Conservation (phyloP, 441 rosid species). For the Erodium texanum region DNA sequence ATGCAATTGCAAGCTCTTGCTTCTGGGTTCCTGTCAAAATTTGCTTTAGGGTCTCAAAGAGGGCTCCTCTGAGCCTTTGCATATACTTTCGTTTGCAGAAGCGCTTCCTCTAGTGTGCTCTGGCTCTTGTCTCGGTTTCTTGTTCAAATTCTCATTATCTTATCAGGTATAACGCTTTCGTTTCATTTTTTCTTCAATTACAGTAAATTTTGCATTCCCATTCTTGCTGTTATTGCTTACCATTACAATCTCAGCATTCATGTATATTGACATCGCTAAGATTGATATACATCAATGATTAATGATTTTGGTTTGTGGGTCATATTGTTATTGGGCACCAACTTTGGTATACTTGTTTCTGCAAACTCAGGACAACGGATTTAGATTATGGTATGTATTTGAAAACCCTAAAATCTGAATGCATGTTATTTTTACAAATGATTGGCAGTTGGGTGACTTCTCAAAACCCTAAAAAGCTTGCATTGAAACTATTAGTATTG, state of each 20-base stretch:
- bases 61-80: neutral
- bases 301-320: neutral
- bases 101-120: neutral
- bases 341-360: neutral
- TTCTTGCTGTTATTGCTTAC: neutral
- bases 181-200: neutral
- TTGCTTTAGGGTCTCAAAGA: neutral
- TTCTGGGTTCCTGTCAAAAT: neutral
- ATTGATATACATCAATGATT: neutral
- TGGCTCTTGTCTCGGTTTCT: neutral
- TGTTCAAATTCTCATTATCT: neutral
- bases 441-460: slow-evolving; percentile 1
- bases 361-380: neutral
- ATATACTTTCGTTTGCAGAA: slow-evolving; percentile 2
- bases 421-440: neutral
- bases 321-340: neutral
- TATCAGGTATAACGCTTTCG: neutral
- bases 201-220: slow-evolving; percentile 3
- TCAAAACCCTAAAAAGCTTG: slow-evolving; percentile 3
- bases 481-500: neutral
- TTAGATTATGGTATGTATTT: slow-evolving; percentile 1
- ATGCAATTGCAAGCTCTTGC: neutral
- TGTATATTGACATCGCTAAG: neutral
- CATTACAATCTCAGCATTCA: neutral
- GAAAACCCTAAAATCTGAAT: slow-evolving; percentile 7